These are phyloP conservation scores for Myotisia sp. DNA, from an alignment of 2,329 filamentous ascomycete species.

Conservation along the genomic window DNA sequence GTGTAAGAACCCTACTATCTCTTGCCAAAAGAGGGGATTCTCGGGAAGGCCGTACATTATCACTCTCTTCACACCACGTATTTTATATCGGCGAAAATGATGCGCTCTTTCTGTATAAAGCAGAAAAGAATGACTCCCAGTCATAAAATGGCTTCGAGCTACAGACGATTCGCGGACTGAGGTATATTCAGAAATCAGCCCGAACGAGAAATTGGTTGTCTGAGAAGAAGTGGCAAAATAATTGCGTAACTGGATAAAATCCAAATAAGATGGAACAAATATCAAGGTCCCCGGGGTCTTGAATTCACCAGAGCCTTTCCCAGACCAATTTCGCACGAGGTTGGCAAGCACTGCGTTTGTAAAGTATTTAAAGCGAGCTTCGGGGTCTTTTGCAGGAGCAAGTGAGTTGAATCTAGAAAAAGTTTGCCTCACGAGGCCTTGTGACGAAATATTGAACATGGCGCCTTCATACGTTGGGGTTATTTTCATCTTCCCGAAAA, in stretches of 20 bases:
- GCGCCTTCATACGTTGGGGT: conserved; percentile 54
- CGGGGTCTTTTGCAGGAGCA: conserved; percentile 61
- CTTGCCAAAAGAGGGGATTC: conserved; percentile 47
- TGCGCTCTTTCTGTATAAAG: conserved; percentile 93
- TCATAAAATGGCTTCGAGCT: conserved; percentile 74
- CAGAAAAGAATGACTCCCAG: conserved; percentile 65
- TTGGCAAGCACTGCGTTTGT: conserved; percentile 64
- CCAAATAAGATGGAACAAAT: conserved; percentile 85
- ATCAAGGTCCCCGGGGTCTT: conserved; percentile 58
- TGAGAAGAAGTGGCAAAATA: conserved; percentile 61
- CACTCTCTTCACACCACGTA: conserved; percentile 69
- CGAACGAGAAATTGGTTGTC: conserved; percentile 52
- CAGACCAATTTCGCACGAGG: conserved; percentile 18
- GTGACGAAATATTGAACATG: conserved; percentile 53
- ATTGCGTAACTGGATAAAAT: conserved; percentile 88
- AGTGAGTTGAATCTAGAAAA: conserved; percentile 72
- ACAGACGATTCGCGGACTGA: conserved; percentile 64
- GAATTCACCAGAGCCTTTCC: conserved; percentile 22
- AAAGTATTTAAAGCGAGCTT: conserved; percentile 84
- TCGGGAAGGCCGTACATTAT: conserved; percentile 85
- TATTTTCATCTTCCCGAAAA: conserved; percentile 63
- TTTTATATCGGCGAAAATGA: conserved; percentile 78
- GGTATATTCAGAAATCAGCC: conserved; percentile 78
- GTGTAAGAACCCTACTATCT: conserved; percentile 29
- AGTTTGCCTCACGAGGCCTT: conserved; percentile 62